Base-by-base conservation (phyloP, 139 green algal species). In the Picocystis salinarum region DNA sequence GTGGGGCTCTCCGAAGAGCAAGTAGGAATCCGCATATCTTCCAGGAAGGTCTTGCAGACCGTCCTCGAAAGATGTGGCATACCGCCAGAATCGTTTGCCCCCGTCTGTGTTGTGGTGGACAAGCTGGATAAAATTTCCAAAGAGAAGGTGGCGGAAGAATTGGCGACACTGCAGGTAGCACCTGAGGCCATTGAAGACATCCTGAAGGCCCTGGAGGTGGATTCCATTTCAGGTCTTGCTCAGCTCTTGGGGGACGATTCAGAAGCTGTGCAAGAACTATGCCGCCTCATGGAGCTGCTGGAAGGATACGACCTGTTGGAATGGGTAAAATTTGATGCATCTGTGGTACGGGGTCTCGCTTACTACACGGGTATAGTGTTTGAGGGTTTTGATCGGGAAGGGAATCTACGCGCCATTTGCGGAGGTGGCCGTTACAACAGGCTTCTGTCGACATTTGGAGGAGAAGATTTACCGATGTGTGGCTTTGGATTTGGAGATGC, bases 401-500 rank as follows among this genome's bases (percentile, higher is more conserved):
- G 82, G 2, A 49, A 83, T 65, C 67, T 98, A 61, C 66, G 88
- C 0, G 88, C 88, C 23, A 93, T 98, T 46, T 92, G 76, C 56
- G 88, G 88, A 18, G 88, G 88, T 17, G 88, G 88, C 4, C 68
- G 88, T 0, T 98, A 96, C 53, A 86, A 95, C 58, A 47, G 50
- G 24, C 64, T 98, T 55, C 71, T 98, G 27, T 71, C 66, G 13
- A 68, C 59, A 7, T 70, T 64, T 40, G 59, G 60, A 23, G 82
- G 82, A 4, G 74, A 83, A 34, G 53, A 83, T 39, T 48, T 67
- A 42, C 82, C 82, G 10, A 83, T 70, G 46, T 67, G 59, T 17
- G 82, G 82, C 4, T 93, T 93, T 70, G 82, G 82, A 2, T 93
- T 92, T 66, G 82, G 88, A 9, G 88, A 98, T 44, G 83, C 81